Evolutionary conservation across 768 basidiomycete genomes (phyloP).

Genomic region (Strobilomyces echinocephalus): DNA sequence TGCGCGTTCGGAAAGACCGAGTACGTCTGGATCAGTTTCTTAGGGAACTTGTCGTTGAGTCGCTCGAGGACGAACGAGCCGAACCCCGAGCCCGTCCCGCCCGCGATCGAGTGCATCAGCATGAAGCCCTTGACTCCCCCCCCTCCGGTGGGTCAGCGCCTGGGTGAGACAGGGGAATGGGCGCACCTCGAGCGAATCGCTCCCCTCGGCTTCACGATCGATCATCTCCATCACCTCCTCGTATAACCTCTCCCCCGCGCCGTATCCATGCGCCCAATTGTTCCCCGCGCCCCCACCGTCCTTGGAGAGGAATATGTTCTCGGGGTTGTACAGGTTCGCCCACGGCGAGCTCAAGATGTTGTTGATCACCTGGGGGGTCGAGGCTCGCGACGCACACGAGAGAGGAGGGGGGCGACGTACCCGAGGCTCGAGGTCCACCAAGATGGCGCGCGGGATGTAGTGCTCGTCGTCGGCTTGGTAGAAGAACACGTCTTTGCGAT

Average conservation of each 20-base stretch:
- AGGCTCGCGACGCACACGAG: neutral
- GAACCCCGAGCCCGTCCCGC: slow-evolving; percentile 95
- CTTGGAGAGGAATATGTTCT: slow-evolving; percentile 94
- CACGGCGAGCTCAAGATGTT: slow-evolving; percentile 87
- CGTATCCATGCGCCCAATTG: slow-evolving; percentile 96
- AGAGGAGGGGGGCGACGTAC: slow-evolving; percentile 42
- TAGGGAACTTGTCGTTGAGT: slow-evolving; percentile 95
- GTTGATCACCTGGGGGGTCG: slow-evolving; percentile 76
- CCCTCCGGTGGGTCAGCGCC: neutral
- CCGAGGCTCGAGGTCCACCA: slow-evolving; percentile 94
- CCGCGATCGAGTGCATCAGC: slow-evolving; percentile 98
- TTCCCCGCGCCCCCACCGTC: slow-evolving; percentile 99
- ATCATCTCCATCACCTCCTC: slow-evolving; percentile 99
- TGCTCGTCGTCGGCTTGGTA: slow-evolving; percentile 99
- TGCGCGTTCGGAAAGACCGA: slow-evolving; percentile 95
- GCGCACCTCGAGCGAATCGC: slow-evolving; percentile 89
- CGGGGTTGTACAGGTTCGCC: slow-evolving; percentile 88
- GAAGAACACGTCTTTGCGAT: slow-evolving; percentile 99
- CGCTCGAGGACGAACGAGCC: slow-evolving; percentile 98
- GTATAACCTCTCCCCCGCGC: slow-evolving; percentile 84
- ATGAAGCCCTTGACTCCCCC: slow-evolving; percentile 79
- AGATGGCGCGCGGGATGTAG: slow-evolving; percentile 94
- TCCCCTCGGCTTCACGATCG: slow-evolving; percentile 95
- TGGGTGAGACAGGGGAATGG: neutral
- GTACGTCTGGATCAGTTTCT: slow-evolving; percentile 98